Evolutionary conservation across 176 grass and related monocot species (phyloP), one percentile per base, ranked within the genome.

Genomic region (Oropetium thomaeum): DNA sequence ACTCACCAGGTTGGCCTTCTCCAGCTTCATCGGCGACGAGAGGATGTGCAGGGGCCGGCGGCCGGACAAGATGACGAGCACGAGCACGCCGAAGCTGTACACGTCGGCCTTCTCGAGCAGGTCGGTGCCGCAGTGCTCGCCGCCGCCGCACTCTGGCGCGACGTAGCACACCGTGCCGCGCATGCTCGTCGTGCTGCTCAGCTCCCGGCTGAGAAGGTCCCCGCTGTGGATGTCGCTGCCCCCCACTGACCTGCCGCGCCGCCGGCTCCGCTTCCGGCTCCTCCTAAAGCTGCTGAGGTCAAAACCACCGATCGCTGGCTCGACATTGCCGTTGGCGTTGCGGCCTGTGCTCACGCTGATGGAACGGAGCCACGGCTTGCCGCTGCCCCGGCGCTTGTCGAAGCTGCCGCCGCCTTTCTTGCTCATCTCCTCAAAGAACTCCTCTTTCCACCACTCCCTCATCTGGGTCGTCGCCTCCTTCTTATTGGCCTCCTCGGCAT

Each of bases 11-110:
- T 98, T 98, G 1, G 96, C 89, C 40, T 90, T 92, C 76, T 98
- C 96, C 41, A 98, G 76, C 81, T 87, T 95, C 73, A 98, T 90
- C n/a, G 96, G 96, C 35, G 91, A 98, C 16, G 96, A 84, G 8
- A 98, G 82, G 41, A 98, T 86, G 69, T 94, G 96, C 58, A 98
- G 77, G 15, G 96, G 91, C 32, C 96, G 87, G 19, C 96, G 71
- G 1, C 96, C 96, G 0, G 96, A 98, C 8, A 98, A 9, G 16
- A 95, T 83, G 4, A 98, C 96, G 5, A 98, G 87, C 41, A 95
- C 79, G 27, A 96, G 71, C 14, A 96, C 89, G 15, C 92, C 89
- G 77, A 89, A 96, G 82, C 89, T 92, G 83, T 96, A 96, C n/a
- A 89, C 89, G 71, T 96, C 92, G 3, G 89, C 79, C 82, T 95